Evolutionary conservation across 129 eudicot genomes (phyloP).

Genomic region (Cynara cardunculus): DNA sequence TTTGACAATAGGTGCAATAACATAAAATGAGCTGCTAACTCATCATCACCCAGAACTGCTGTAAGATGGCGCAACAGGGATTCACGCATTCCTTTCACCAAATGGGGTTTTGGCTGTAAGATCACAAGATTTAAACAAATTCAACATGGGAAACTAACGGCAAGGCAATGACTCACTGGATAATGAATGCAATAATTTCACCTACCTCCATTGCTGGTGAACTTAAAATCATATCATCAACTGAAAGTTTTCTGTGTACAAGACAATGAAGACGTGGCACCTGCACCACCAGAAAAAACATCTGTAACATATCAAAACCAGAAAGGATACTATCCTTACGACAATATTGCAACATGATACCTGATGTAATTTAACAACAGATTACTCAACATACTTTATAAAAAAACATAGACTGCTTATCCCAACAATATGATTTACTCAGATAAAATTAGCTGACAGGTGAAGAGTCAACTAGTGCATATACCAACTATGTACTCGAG

Average conservation of each 20-base stretch:
- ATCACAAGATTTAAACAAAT: not conserved
- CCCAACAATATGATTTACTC: no score
- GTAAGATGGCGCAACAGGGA: conserved; percentile 69
- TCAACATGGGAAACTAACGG: not conserved
- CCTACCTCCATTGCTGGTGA: conserved; percentile 64
- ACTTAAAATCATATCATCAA: conserved; percentile 42
- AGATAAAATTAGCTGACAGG: no score
- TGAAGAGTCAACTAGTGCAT: no score
- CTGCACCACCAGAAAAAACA: conserved; percentile 56
- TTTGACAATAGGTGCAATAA: conserved; percentile 84
- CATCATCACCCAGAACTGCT: conserved; percentile 77
- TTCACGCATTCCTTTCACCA: conserved; percentile 64
- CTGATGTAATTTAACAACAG: no score
- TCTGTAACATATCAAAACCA: not conserved
- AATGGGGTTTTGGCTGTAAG: conserved; percentile 44
- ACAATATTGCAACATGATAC: not conserved
- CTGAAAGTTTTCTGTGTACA: conserved; percentile 63
- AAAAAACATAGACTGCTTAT: no score
- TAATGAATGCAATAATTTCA: not conserved
- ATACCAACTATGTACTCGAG: not conserved
- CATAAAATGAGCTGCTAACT: conserved; percentile 77
- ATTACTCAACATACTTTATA: no score
- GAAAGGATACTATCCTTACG: not conserved
- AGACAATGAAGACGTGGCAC: conserved; percentile 95
- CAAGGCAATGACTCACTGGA: not conserved